Evolutionary conservation across 768 basidiomycete genomes (phyloP).

Genomic region (Lactifluus rugatus): DNA sequence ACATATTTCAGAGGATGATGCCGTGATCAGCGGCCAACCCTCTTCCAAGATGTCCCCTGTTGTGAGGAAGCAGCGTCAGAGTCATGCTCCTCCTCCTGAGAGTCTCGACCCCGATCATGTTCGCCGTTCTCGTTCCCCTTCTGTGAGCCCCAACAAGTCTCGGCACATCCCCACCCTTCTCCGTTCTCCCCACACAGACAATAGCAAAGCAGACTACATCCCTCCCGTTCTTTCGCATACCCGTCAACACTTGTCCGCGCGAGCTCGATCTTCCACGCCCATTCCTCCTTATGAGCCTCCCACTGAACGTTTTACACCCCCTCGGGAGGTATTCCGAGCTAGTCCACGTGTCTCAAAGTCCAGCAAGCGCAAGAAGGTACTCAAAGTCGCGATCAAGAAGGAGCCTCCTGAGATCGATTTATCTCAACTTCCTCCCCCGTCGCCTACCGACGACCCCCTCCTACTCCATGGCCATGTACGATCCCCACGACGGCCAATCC

Average conservation of each 20-base stretch:
- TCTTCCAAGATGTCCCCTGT: neutral
- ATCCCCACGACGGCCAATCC: slow-evolving; percentile 22
- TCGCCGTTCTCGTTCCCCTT: slow-evolving; percentile 14
- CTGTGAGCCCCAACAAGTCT: slow-evolving; percentile 20
- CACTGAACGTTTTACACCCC: slow-evolving; percentile 58
- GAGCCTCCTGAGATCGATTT: slow-evolving; percentile 60
- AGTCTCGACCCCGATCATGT: slow-evolving; percentile 24
- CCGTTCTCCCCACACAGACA: slow-evolving; percentile 37
- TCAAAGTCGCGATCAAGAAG: slow-evolving; percentile 37
- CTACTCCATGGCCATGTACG: slow-evolving; percentile 42
- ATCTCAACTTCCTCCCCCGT: slow-evolving; percentile 50
- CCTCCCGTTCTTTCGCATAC: slow-evolving; percentile 27
- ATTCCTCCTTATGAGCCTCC: slow-evolving; percentile 56
- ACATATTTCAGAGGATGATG: neutral
- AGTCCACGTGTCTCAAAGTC: slow-evolving; percentile 29
- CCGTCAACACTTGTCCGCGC: slow-evolving; percentile 20
- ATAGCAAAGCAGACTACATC: slow-evolving; percentile 42
- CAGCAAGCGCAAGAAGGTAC: slow-evolving; percentile 29
- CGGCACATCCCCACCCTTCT: slow-evolving; percentile 24
- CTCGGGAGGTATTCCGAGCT: slow-evolving; percentile 46
- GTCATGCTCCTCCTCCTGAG: slow-evolving; percentile 16
- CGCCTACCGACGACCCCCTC: slow-evolving; percentile 69
- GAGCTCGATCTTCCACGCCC: slow-evolving; percentile 43
- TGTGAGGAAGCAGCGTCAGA: slow-evolving; percentile 17
- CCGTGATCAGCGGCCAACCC: neutral